Conservation (phyloP, 2,329 filamentous ascomycete species). For the Phyllosticta ampelicida region DNA sequence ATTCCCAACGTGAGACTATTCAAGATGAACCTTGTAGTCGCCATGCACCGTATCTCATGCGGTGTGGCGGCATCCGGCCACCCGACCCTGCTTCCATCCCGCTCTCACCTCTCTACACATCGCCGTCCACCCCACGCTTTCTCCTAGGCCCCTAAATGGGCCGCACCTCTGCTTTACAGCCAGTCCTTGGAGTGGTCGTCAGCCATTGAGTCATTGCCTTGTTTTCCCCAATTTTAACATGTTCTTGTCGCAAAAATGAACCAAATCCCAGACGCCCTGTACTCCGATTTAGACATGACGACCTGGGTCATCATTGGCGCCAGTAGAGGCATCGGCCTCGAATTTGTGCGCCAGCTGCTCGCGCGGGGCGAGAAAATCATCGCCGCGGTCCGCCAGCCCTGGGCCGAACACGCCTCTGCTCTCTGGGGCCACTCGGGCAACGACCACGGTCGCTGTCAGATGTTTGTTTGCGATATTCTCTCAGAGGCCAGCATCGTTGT, state of each 20-base stretch:
- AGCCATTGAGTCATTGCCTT: not conserved
- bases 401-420: conserved; percentile 28
- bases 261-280: conserved; percentile 33
- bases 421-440: conserved; percentile 32
- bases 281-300: conserved; percentile 29
- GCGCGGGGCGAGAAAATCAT: conserved; percentile 38
- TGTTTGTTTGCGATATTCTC: conserved; percentile 44
- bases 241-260: conserved; percentile 23
- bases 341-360: conserved; percentile 42
- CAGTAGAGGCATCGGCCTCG: conserved; percentile 40
- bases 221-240: not conserved
- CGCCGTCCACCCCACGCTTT: not conserved
- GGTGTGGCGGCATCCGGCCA: not conserved
- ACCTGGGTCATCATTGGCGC: conserved; percentile 39
- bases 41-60: not conserved
- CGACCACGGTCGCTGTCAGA: conserved; percentile 36
- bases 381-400: conserved; percentile 39
- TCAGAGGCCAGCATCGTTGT: conserved; percentile 42
- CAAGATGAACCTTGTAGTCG: not conserved
- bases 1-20: not conserved
- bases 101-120: not conserved
- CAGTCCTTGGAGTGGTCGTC: not conserved
- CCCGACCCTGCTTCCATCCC: not conserved
- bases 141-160: not conserved
- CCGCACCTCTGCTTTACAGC: not conserved